Percentiles rank a stretch among this genome's conserved stretches.
Conservation (phyloP, 352 stramenopile species). For the Phytophthora sp. region DNA sequence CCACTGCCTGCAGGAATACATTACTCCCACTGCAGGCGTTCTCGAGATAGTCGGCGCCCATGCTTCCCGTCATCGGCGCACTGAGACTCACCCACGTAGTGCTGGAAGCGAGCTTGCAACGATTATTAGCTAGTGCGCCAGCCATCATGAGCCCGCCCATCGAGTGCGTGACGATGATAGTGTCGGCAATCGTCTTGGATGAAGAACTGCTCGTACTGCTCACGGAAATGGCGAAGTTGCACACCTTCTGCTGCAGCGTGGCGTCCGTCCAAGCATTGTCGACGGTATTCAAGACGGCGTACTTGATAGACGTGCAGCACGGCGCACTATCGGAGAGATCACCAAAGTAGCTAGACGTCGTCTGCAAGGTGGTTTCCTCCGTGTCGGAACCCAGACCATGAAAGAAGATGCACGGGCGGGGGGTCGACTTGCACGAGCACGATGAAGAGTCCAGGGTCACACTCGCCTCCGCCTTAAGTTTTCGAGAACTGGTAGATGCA, state of each 20-base stretch:
- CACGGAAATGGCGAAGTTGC: constrained; percentile 31
- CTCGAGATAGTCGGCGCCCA: constrained; percentile 46
- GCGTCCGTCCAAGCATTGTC: constrained; percentile 33
- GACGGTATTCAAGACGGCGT: constrained; percentile 35
- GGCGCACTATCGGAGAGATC: constrained; percentile 33
- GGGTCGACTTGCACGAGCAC: constrained; percentile 24
- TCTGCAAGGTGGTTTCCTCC: constrained; percentile 22
- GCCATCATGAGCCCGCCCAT: constrained; percentile 45
- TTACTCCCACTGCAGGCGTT: constrained; percentile 33
- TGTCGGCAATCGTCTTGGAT: constrained; percentile 29
- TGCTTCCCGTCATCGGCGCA: constrained; percentile 41
- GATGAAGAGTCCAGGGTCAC: constrained; percentile 20
- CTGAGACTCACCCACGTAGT: constrained; percentile 44
- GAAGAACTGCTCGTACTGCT: constrained; percentile 25
- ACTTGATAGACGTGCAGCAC: constrained; percentile 42
- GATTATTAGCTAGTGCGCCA: constrained; percentile 37
- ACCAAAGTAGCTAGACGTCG: constrained; percentile 32
- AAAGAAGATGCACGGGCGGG: constrained; percentile 45
- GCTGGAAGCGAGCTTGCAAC: constrained; percentile 42
- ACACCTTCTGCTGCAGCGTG: constrained; percentile 35
- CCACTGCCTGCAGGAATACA: constrained; percentile 29
- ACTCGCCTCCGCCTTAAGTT: constrained; percentile 7
- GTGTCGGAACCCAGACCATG: constrained; percentile 28
- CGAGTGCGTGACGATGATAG: constrained; percentile 46
- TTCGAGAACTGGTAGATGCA: constrained; percentile 5